Conservation (phyloP, 306 rosid species). For the Vachellia collinsii region DNA sequence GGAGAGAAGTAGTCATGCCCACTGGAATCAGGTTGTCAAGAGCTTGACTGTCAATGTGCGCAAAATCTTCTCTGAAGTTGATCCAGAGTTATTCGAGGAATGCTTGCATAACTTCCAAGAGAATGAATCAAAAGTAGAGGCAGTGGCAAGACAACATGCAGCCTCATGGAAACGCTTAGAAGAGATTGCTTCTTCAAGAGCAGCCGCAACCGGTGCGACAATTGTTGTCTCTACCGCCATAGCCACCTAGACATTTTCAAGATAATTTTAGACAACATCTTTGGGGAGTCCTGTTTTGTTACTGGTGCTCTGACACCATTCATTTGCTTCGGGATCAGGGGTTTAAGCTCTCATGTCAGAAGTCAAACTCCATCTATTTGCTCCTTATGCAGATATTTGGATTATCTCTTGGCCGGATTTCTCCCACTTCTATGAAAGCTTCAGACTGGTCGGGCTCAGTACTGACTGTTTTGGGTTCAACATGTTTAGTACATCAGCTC, state of each 20-base stretch:
- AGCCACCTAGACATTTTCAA: conserved; percentile 18
- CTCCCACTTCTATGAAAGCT: background rate
- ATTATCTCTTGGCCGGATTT: background rate
- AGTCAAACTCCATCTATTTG: conserved; percentile 14
- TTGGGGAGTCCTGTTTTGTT: background rate
- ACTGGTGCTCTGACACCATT: background rate
- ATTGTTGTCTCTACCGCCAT: background rate
- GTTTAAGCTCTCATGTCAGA: conserved; percentile 20
- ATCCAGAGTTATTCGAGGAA: conserved; percentile 67
- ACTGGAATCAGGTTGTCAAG: conserved; percentile 88
- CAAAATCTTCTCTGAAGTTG: conserved; percentile 69
- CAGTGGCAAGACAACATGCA: conserved; percentile 55
- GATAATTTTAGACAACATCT: conserved; percentile 1
- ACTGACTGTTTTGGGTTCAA: background rate
- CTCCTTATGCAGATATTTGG: background rate
- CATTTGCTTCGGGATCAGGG: conserved; percentile 17
- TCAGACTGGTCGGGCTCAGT: background rate
- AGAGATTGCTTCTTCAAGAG: conserved; percentile 51
- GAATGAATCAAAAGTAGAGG: conserved; percentile 56
- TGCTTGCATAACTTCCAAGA: conserved; percentile 66
- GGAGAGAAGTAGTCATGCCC: conserved; percentile 70
- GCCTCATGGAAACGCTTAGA: conserved; percentile 71
- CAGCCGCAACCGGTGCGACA: conserved; percentile 40
- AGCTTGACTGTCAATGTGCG: conserved; percentile 76
- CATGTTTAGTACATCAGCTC: background rate